phyloP scores from a whole-genome alignment of 352 stramenopile genomes.

The Thalassiosira pacifica region DNA sequence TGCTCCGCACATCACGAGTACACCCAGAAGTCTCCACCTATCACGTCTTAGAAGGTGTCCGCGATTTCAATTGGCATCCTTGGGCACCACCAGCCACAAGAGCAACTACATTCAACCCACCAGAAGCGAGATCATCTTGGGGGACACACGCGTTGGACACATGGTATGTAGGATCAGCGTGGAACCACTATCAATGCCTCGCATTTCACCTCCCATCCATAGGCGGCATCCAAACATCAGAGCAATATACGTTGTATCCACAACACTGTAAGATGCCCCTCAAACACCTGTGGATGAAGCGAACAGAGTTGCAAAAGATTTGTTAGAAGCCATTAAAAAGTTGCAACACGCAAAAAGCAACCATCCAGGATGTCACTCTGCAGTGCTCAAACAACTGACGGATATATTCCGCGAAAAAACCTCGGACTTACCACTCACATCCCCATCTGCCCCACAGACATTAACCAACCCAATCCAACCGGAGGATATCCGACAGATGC shows the following conservation, averaged over 20 bases:
- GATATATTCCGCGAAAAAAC: background rate
- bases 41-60: conserved; percentile 24
- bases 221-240: background rate
- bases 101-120: conserved; percentile 43
- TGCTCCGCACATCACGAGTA: conserved; percentile 41
- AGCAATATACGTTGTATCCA: background rate
- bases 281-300: background rate
- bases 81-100: conserved; percentile 51
- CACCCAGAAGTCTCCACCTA: conserved; percentile 60
- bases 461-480: background rate
- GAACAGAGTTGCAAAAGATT: background rate
- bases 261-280: too few species aligned
- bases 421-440: background rate
- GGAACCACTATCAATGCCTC: conserved; percentile 58
- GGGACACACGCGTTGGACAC: conserved; percentile 28
- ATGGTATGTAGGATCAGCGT: conserved; percentile 56
- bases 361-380: background rate
- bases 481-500: background rate
- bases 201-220: conserved; percentile 26
- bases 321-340: background rate
- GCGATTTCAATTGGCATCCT: conserved; percentile 55
- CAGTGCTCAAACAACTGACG: background rate
- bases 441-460: background rate
- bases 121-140: conserved; percentile 32
- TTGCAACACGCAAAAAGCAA: background rate